phyloP scores from a whole-genome alignment of 148 eudicot species.

The Spergularia marina region DNA sequence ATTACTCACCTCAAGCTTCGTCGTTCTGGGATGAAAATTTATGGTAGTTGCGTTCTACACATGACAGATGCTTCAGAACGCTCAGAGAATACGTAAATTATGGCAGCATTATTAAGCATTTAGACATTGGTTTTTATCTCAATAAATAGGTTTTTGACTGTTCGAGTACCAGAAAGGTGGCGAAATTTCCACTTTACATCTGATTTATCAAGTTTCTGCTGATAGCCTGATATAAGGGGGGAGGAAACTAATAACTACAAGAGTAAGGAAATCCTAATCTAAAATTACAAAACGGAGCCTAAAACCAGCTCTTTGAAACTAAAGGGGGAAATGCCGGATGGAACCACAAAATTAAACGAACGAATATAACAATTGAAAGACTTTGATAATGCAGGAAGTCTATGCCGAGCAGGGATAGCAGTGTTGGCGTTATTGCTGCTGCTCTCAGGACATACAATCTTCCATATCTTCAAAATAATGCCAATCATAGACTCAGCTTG shows the following conservation, averaged over 20 bases:
- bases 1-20: too few relatives aligned
- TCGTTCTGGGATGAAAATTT: too few relatives aligned
- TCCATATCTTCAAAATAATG: slow-evolving; percentile 8
- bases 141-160: background rate
- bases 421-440: slow-evolving; percentile 4
- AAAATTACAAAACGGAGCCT: slow-evolving; percentile 26
- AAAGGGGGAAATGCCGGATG: background rate
- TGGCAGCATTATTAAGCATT: background rate
- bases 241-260: background rate
- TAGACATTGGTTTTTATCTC: background rate
- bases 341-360: background rate
- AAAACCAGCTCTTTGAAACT: slow-evolving; percentile 9
- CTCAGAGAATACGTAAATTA: too few relatives aligned
- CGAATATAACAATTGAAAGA: background rate
- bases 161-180: background rate
- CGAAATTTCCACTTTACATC: background rate
- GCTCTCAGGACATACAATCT: slow-evolving; percentile 6
- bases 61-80: too few relatives aligned
- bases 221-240: background rate
- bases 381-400: background rate
- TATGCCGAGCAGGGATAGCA: slow-evolving; percentile 2
- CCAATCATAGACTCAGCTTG: slow-evolving; percentile 2
- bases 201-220: background rate
- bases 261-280: slow-evolving; percentile 6
- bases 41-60: too few relatives aligned